Conservation (phyloP, 1,139 yeast species). For the Sugiyamaella novakii region DNA sequence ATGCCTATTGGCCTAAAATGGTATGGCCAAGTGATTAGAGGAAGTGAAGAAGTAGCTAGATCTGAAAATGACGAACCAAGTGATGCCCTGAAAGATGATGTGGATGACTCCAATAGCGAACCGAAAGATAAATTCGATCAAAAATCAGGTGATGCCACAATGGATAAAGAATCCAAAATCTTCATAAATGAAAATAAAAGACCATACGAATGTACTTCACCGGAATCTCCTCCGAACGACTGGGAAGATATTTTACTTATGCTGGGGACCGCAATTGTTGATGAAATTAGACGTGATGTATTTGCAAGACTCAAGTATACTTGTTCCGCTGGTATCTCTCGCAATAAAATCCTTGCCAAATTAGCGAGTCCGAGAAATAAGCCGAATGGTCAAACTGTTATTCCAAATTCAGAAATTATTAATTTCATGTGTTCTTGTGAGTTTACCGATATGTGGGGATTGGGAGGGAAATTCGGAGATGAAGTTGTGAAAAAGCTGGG, state of each 20-base stretch:
- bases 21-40: constrained; percentile 34
- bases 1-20: constrained; percentile 42
- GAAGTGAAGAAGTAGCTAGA: constrained; percentile 21
- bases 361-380: constrained; percentile 85
- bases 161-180: neutral
- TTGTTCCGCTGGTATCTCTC: constrained; percentile 85
- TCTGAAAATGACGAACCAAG: constrained; percentile 32
- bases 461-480: constrained; percentile 89
- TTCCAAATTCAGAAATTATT: constrained; percentile 53
- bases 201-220: constrained; percentile 2
- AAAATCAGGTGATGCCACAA: neutral
- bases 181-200: constrained; percentile 1
- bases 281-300: constrained; percentile 56
- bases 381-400: constrained; percentile 83
- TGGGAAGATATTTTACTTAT: constrained; percentile 84
- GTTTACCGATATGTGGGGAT: constrained; percentile 76
- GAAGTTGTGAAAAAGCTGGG: constrained; percentile 48
- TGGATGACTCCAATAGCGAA: neutral
- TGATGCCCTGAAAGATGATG: neutral
- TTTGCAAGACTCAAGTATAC: constrained; percentile 67
- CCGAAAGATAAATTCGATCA: neutral
- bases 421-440: constrained; percentile 62
- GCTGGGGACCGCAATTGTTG: constrained; percentile 63
- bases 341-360: constrained; percentile 78
- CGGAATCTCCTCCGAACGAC: constrained; percentile 45